Conservation (phyloP, 2,329 filamentous ascomycete genomes). For the Microthyrium microscopicum region DNA sequence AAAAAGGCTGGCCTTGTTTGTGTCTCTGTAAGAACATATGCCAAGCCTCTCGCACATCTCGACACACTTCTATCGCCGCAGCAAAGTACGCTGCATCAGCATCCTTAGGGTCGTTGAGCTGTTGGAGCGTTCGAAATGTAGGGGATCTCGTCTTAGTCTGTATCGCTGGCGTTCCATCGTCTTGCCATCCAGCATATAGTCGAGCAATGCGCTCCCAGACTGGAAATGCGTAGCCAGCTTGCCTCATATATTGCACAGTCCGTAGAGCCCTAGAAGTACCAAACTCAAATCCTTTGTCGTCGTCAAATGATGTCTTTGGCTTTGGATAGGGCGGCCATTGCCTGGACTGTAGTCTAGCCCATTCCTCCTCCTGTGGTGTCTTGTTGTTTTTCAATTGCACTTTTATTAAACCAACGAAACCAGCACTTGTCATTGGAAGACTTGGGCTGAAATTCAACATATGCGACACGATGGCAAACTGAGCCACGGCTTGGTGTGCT, state of each 20-base stretch:
- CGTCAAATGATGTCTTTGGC: slow-evolving; percentile 42
- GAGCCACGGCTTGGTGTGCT: slow-evolving; percentile 36
- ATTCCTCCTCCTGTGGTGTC: slow-evolving; percentile 36
- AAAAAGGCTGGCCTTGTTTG: slow-evolving; percentile 24
- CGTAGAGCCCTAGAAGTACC: slow-evolving; percentile 40
- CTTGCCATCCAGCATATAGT: slow-evolving; percentile 45
- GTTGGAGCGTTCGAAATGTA: not conserved
- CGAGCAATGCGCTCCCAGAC: slow-evolving; percentile 36
- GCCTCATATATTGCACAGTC: slow-evolving; percentile 38
- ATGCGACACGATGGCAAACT: slow-evolving; percentile 37
- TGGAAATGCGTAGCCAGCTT: slow-evolving; percentile 38
- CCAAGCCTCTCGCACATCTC: slow-evolving; percentile 48
- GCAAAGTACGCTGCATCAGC: not conserved
- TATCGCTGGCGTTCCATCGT: slow-evolving; percentile 44
- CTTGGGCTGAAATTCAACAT: slow-evolving; percentile 40
- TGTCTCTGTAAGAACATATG: slow-evolving; percentile 44
- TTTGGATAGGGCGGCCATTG: slow-evolving; percentile 53
- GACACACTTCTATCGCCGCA: slow-evolving; percentile 9
- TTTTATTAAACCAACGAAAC: slow-evolving; percentile 38
- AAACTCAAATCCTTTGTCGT: slow-evolving; percentile 37
- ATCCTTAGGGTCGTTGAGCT: not conserved
- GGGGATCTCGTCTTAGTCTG: slow-evolving; percentile 23
- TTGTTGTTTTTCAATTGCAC: slow-evolving; percentile 43
- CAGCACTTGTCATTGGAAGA: slow-evolving; percentile 37
- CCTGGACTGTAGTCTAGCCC: slow-evolving; percentile 40